phyloP scores from a whole-genome alignment of 495 filamentous ascomycete genomes.

The Penicillium canescens region DNA sequence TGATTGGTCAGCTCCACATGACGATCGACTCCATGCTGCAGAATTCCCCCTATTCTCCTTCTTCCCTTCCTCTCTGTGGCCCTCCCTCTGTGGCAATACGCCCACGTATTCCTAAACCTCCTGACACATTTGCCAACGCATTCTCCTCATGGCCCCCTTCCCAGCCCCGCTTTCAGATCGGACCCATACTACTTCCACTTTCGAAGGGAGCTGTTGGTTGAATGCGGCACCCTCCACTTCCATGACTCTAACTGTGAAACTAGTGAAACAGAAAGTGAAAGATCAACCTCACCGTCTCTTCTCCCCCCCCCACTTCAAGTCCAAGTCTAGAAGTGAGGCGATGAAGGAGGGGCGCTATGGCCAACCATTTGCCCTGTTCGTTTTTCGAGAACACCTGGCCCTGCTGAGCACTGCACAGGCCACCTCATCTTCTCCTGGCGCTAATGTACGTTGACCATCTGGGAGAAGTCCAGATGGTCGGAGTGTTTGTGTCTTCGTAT shows the following conservation, averaged over 20 bases:
- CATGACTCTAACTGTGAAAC: too few species aligned
- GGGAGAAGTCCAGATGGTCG: neutral
- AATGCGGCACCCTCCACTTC: neutral
- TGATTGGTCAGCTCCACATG: constrained; percentile 4
- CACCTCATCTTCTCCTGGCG: constrained; percentile 14
- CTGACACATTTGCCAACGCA: constrained; percentile 11
- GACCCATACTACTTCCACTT: neutral
- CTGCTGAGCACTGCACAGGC: constrained; percentile 7
- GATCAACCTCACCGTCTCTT: too few species aligned
- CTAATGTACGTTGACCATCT: constrained; percentile 9
- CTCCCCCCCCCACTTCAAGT: too few species aligned
- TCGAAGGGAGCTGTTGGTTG: neutral
- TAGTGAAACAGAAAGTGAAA: too few species aligned
- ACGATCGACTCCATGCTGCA: constrained; percentile 6
- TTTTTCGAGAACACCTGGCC: constrained; percentile 2
- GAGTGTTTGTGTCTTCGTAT: too few species aligned
- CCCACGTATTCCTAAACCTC: constrained; percentile 10
- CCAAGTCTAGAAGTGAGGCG: constrained; percentile 6
- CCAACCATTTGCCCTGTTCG: constrained; percentile 10
- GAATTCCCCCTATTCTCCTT: neutral
- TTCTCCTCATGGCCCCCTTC: neutral
- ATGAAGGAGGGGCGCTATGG: constrained; percentile 12
- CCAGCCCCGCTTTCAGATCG: constrained; percentile 8
- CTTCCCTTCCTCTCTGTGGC: neutral
- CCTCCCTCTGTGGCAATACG: constrained; percentile 4